Evolutionary conservation across 2,329 filamentous ascomycete species (phyloP).

Genomic region (Colletotrichum salicis): DNA sequence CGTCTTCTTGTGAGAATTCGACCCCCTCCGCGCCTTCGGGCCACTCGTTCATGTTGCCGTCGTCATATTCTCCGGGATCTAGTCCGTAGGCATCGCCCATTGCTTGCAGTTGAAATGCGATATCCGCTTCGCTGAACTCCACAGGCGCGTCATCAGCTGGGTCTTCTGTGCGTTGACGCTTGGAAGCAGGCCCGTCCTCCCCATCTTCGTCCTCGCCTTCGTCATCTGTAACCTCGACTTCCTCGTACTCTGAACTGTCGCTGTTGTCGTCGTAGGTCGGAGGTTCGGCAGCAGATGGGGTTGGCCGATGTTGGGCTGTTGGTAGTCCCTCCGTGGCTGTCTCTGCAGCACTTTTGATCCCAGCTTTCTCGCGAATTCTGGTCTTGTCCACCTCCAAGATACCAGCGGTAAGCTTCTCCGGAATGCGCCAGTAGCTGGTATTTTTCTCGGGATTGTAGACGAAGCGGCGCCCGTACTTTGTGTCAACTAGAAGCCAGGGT

Average conservation of each 20-base stretch:
- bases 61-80: conserved; percentile 80
- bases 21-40: conserved; percentile 79
- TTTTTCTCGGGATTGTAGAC: conserved; percentile 89
- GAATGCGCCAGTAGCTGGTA: conserved; percentile 94
- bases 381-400: conserved; percentile 79
- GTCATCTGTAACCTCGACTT: conserved; percentile 73
- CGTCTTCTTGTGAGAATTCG: conserved; percentile 79
- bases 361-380: conserved; percentile 69
- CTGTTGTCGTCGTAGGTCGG: conserved; percentile 41
- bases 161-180: conserved; percentile 66
- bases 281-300: not conserved
- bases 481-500: conserved; percentile 93
- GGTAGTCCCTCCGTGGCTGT: conserved; percentile 22
- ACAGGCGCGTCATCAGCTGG: conserved; percentile 66
- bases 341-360: conserved; percentile 38
- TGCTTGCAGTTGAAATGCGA: conserved; percentile 88
- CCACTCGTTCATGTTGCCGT: conserved; percentile 68
- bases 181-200: conserved; percentile 62
- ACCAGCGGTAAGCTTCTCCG: conserved; percentile 83
- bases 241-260: conserved; percentile 80
- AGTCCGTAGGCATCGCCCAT: conserved; percentile 89
- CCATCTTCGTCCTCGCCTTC: conserved; percentile 52
- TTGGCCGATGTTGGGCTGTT: conserved; percentile 24
- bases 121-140: conserved; percentile 94
- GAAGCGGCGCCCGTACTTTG: conserved; percentile 88